phyloP scores from a whole-genome alignment of 345 rosid genomes.

The Citrus mangshanensis region DNA sequence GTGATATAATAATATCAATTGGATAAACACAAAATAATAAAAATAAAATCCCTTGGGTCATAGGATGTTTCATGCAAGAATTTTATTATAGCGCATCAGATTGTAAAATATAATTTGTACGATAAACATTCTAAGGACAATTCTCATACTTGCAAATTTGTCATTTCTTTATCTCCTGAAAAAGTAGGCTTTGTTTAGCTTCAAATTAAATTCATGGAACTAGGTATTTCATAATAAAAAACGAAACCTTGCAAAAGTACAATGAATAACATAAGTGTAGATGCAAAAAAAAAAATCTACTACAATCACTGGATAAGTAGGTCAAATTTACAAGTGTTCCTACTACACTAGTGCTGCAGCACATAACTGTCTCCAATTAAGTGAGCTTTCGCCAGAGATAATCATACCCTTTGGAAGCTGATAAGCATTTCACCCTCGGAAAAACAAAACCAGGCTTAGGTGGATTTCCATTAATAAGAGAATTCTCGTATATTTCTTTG shows the following conservation, averaged over 20 bases:
- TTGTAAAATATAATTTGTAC: too few relatives aligned
- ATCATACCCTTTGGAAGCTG: conserved; percentile 49
- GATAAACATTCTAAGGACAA: too few relatives aligned
- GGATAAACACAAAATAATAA: too few relatives aligned
- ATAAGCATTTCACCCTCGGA: conserved; percentile 76
- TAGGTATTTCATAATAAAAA: neutral
- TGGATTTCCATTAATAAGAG: conserved; percentile 78
- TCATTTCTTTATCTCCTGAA: too few relatives aligned
- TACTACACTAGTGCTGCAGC: neutral
- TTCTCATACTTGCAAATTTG: too few relatives aligned
- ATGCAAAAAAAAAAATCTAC: neutral
- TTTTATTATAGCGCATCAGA: too few relatives aligned
- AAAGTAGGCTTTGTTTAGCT: too few relatives aligned
- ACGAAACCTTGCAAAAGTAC: neutral
- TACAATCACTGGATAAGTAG: neutral
- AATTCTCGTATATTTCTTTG: conserved; percentile 89
- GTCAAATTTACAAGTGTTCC: neutral
- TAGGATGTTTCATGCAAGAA: too few relatives aligned
- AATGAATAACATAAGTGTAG: neutral
- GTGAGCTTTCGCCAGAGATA: conserved; percentile 76
- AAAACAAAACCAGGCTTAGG: conserved; percentile 85
- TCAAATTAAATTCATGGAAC: neutral
- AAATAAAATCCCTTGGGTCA: too few relatives aligned
- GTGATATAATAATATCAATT: too few relatives aligned
- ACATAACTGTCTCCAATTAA: conserved; percentile 1